Base-by-base conservation (phyloP, 208 protist species). In the Strigomonas culicis region DNA sequence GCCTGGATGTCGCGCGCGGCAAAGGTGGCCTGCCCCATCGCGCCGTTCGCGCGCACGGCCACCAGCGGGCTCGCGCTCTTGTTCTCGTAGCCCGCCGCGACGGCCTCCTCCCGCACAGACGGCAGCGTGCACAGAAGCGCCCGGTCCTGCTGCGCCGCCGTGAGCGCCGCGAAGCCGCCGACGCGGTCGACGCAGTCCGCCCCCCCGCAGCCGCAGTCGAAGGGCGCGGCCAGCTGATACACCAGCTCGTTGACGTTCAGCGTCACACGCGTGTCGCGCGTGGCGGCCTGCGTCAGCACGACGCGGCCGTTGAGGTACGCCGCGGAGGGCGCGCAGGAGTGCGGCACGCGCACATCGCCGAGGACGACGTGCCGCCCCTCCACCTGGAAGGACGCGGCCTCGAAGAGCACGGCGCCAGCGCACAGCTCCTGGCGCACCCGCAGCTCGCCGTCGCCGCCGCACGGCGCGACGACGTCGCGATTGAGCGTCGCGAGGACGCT, bases 11-110 rank as follows among this genome's bases (percentile, higher is more conserved):
- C 21, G 34, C 46, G 31, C 8, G 81, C 77, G 21, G 88, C 84
- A 68, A 94, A 94, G 47, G 88, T 94, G 13, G 84, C 78, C 68
- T 94, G 88, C 21, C 88, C 88, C 84, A 94, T 88, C 8, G 27
- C 68, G 1, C 82, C 82, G 63, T 92, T 90, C 1, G 63, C 70
- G 6, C 67, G 72, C 17, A 94, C 77, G 13, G 80, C 74, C 32
- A 94, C 84, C 39, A 84, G 61, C 28, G 80, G 74, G 36, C 58
- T 84, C 50, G 68, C 59, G 62, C 79, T 88, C 62, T 72, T 66
- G 61, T 82, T 83, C 19, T 4, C 39, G 75, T 79, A 90, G 60
- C 84, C 84, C 49, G 79, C 62, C 24, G 66, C 55, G 21, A 80
- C 72, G 8, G 84, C 84, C 55, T 66, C 79, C 7, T 70, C 79